Percentiles rank a stretch among this genome's conserved stretches.
These are phyloP conservation scores for Tricholoma bakamatsutake DNA, from an alignment of 768 basidiomycete genomes.

Conservation along the genomic window DNA sequence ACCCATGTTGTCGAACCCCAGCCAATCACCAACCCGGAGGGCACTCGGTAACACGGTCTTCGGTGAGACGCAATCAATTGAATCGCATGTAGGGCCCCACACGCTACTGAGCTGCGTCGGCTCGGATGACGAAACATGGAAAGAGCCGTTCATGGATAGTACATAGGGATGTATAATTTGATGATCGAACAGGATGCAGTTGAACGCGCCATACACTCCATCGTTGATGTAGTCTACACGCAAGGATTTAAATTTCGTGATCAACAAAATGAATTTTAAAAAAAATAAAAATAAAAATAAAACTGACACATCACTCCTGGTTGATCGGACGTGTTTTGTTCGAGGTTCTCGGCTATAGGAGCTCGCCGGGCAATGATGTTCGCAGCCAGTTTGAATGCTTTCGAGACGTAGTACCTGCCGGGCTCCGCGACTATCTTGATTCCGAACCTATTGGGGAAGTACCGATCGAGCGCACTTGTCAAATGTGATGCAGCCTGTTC, in stretches of 20 bases:
- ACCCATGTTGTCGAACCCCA: slow-evolving; percentile 97
- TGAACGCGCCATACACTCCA: slow-evolving; percentile 96
- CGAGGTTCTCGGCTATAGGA: slow-evolving; percentile 33
- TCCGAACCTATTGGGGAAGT: slow-evolving; percentile 71
- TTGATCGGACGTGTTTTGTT: slow-evolving; percentile 27
- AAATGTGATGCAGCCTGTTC: slow-evolving; percentile 73
- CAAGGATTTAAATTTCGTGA: slow-evolving; percentile 9
- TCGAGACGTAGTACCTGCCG: slow-evolving; percentile 89
- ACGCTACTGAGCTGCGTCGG: slow-evolving; percentile 58
- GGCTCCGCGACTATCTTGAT: slow-evolving; percentile 93
- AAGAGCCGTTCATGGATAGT: slow-evolving; percentile 62
- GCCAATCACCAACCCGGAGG: slow-evolving; percentile 92
- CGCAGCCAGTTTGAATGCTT: slow-evolving; percentile 87
- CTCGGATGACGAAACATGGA: slow-evolving; percentile 45
- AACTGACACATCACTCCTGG: slow-evolving; percentile 84
- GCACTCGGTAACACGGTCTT: slow-evolving; percentile 55
- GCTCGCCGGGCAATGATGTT: slow-evolving; percentile 90
- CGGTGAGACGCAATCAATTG: slow-evolving; percentile 86
- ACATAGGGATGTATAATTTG: slow-evolving; percentile 85
- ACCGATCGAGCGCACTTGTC: slow-evolving; percentile 59
- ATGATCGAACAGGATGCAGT: slow-evolving; percentile 97
- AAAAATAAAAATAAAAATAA: neutral
- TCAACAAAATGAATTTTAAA: neutral
- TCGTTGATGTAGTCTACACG: slow-evolving; percentile 95
- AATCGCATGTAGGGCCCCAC: slow-evolving; percentile 99